Percentiles rank a stretch among this genome's conserved stretches.
These are phyloP conservation scores for Aspergillus cristatus DNA, from an alignment of 495 filamentous ascomycete genomes.

Conservation along the genomic window DNA sequence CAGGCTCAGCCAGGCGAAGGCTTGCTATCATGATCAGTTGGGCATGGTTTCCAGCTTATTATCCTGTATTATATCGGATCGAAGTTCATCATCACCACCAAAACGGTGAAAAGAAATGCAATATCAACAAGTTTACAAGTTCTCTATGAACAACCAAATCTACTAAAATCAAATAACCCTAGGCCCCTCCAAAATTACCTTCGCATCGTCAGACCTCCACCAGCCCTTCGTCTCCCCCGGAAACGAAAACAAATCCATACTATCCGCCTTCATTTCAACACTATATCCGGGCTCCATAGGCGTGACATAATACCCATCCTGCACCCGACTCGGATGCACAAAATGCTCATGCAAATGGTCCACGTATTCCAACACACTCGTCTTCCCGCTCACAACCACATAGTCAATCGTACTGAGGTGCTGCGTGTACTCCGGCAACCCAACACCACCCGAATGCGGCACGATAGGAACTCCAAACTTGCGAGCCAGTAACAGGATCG, in stretches of 20 bases:
- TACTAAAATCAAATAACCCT: too few species aligned
- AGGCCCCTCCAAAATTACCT: constrained; percentile 51
- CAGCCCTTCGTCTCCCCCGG: constrained; percentile 71
- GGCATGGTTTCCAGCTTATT: too few species aligned
- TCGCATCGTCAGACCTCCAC: constrained; percentile 69
- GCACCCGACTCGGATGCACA: constrained; percentile 66
- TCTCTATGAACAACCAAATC: too few species aligned
- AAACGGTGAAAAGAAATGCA: too few species aligned
- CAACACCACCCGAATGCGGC: constrained; percentile 83
- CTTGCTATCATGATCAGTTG: too few species aligned
- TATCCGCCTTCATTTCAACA: constrained; percentile 85
- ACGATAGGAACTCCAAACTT: constrained; percentile 80
- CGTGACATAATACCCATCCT: constrained; percentile 81
- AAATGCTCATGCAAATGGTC: constrained; percentile 95
- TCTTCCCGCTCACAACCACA: constrained; percentile 74
- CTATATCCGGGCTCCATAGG: constrained; percentile 76
- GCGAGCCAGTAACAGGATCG: constrained; percentile 82
- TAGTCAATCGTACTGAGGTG: constrained; percentile 93
- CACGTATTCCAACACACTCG: constrained; percentile 80
- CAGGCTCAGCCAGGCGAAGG: too few species aligned
- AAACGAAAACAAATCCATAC: constrained; percentile 70
- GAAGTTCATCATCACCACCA: too few species aligned
- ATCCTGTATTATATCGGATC: too few species aligned
- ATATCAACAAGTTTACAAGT: too few species aligned
- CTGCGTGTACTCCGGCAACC: constrained; percentile 89